Conservation (phyloP, 805 yeast genomes). For the Suhomyces xylopsoci region DNA sequence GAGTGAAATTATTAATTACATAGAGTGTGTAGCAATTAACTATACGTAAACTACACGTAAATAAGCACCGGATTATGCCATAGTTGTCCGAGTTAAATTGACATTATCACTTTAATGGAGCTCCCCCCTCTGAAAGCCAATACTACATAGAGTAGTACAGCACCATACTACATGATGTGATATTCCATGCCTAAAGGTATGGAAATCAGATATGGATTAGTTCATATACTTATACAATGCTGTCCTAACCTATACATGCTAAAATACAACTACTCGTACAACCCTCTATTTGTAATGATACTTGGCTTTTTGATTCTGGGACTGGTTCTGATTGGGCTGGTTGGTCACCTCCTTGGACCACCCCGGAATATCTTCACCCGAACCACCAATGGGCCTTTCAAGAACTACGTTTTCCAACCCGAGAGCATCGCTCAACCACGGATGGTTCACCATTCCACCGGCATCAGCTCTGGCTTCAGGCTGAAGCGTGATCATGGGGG, state of each 20-base stretch:
- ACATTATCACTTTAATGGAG: no score
- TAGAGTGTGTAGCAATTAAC: no score
- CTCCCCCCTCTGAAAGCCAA: no score
- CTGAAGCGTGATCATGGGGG: conserved; percentile 78
- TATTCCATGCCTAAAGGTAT: no score
- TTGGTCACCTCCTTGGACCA: conserved; percentile 63
- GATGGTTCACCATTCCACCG: conserved; percentile 88
- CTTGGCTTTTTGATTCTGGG: not conserved
- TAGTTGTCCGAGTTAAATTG: no score
- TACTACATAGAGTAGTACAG: no score
- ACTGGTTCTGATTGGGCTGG: not conserved
- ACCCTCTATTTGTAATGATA: not conserved
- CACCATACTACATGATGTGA: no score
- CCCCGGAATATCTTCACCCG: conserved; percentile 89
- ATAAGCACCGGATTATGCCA: no score
- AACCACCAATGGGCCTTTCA: conserved; percentile 72
- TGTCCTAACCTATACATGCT: not conserved
- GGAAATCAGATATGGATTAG: no score
- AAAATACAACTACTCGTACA: not conserved
- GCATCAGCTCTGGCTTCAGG: conserved; percentile 90
- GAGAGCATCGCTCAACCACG: conserved; percentile 75
- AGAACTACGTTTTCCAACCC: conserved; percentile 68
- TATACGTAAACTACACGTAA: no score
- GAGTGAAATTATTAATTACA: no score
- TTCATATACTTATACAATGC: not conserved